Conservation (phyloP, 1,284 basidiomycete species). For the Cryptococcus amylolentus region DNA sequence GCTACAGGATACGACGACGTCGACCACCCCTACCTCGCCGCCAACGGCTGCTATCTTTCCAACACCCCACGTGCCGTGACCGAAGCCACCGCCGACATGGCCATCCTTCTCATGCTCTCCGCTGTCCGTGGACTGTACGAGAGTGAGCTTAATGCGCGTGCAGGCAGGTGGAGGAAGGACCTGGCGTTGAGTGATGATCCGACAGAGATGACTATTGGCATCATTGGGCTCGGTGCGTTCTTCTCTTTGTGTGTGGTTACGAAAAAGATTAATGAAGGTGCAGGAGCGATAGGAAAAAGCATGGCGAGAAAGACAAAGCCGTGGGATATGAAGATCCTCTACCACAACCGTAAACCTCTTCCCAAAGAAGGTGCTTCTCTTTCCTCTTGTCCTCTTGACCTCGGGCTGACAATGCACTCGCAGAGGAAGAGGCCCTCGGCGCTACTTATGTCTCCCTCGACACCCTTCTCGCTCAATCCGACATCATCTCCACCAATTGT, state of each 20-base stretch:
- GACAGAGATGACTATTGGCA: constrained; percentile 15
- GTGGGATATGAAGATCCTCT: constrained; percentile 30
- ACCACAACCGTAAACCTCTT: constrained; percentile 25
- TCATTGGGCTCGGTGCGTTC: constrained; percentile 22
- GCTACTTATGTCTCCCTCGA: constrained; percentile 36
- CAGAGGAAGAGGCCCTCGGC: constrained; percentile 22
- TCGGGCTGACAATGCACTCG: background rate
- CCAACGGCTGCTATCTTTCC: constrained; percentile 18
- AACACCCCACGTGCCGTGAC: constrained; percentile 31
- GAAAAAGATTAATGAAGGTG: background rate
- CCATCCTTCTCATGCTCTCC: constrained; percentile 19
- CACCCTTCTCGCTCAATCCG: constrained; percentile 33
- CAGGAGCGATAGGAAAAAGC: constrained; percentile 25
- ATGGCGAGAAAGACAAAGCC: constrained; percentile 23
- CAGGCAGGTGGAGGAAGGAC: constrained; percentile 21
- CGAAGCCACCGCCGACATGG: constrained; percentile 29
- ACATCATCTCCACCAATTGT: constrained; percentile 37
- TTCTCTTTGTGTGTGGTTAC: background rate
- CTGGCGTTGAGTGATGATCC: constrained; percentile 22
- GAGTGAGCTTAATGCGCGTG: constrained; percentile 12
- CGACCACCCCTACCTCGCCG: constrained; percentile 16
- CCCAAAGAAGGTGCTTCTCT: constrained; percentile 14
- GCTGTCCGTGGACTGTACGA: constrained; percentile 19
- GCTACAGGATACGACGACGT: constrained; percentile 23
- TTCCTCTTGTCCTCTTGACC: background rate